Conservation (phyloP, 2,329 filamentous ascomycete genomes). For the Helminthosporium solani region DNA sequence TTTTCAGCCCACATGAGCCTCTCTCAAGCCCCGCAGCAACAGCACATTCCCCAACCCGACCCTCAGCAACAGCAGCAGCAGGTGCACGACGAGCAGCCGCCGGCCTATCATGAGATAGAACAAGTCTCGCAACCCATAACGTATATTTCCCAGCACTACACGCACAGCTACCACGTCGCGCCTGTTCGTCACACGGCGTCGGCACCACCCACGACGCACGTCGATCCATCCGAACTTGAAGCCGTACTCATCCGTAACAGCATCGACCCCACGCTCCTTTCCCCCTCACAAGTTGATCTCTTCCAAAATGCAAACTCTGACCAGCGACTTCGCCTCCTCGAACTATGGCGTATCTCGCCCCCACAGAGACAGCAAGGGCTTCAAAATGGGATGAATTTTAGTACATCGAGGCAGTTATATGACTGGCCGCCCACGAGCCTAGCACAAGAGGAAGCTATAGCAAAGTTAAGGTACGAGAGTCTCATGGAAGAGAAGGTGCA, state of each 20-base stretch:
- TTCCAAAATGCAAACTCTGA: conserved; percentile 73
- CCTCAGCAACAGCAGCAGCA: conserved; percentile 56
- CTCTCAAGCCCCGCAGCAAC: conserved; percentile 35
- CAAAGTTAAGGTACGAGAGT: conserved; percentile 61
- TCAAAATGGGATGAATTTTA: conserved; percentile 47
- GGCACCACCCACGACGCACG: conserved; percentile 34
- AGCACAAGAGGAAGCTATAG: conserved; percentile 56
- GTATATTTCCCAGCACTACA: conserved; percentile 83
- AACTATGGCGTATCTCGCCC: conserved; percentile 82
- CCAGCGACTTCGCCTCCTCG: conserved; percentile 72
- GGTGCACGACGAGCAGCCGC: conserved; percentile 9
- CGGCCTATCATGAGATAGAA: conserved; percentile 18
- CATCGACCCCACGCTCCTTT: conserved; percentile 69
- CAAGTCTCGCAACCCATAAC: conserved; percentile 53
- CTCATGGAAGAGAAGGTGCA: conserved; percentile 30
- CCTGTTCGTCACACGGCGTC: conserved; percentile 30
- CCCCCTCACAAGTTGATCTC: conserved; percentile 72
- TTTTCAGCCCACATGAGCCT: conserved; percentile 76
- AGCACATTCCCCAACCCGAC: conserved; percentile 1
- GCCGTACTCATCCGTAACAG: conserved; percentile 64
- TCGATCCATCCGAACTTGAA: conserved; percentile 49
- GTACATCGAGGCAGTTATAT: conserved; percentile 43
- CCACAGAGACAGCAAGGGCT: conserved; percentile 49
- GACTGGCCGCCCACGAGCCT: conserved; percentile 59
- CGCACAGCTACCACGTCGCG: conserved; percentile 70